A percentile compares a stretch with the other conserved stretches of the same genome.
phyloP scores from a whole-genome alignment of 1,139 yeast species.

The Taphrina confusa region DNA sequence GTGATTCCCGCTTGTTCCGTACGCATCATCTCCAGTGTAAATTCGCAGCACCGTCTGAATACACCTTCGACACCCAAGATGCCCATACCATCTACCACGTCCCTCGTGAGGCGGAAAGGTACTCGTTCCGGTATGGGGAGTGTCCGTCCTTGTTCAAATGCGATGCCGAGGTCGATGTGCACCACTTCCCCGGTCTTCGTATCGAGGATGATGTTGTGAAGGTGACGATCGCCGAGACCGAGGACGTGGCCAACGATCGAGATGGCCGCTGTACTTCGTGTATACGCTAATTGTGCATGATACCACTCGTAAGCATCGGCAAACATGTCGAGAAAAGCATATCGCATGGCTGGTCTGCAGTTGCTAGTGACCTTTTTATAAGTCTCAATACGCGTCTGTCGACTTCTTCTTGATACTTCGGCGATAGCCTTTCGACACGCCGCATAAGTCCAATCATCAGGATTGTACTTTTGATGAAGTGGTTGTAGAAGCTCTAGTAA shows the following conservation, averaged over 20 bases:
- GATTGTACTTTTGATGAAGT: slow-evolving; percentile 53
- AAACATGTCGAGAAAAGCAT: slow-evolving; percentile 72
- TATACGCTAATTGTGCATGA: slow-evolving; percentile 61
- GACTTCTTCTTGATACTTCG: slow-evolving; percentile 54
- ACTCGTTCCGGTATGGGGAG: slow-evolving; percentile 88
- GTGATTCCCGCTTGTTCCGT: slow-evolving; percentile 67
- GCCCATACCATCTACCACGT: slow-evolving; percentile 91
- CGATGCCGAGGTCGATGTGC: slow-evolving; percentile 94
- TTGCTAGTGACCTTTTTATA: slow-evolving; percentile 56
- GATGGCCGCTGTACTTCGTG: slow-evolving; percentile 77
- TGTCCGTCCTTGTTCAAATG: slow-evolving; percentile 81
- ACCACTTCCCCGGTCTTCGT: slow-evolving; percentile 80
- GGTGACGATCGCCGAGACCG: slow-evolving; percentile 94
- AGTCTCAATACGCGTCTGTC: slow-evolving; percentile 53
- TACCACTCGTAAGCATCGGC: slow-evolving; percentile 73
- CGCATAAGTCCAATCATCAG: slow-evolving; percentile 54
- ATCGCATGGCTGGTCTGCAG: slow-evolving; percentile 66
- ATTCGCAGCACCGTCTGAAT: slow-evolving; percentile 71
- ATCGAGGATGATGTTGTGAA: slow-evolving; percentile 86
- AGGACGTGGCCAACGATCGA: slow-evolving; percentile 84
- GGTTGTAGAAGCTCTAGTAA: slow-evolving; percentile 66
- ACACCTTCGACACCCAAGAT: slow-evolving; percentile 76
- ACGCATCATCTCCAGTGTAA: slow-evolving; percentile 68
- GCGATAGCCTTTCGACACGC: slow-evolving; percentile 70
- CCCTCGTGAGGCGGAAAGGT: slow-evolving; percentile 88